These are phyloP conservation scores for Chrysanthemum makinoi DNA, from an alignment of 129 eudicot genomes.

Conservation along the genomic window DNA sequence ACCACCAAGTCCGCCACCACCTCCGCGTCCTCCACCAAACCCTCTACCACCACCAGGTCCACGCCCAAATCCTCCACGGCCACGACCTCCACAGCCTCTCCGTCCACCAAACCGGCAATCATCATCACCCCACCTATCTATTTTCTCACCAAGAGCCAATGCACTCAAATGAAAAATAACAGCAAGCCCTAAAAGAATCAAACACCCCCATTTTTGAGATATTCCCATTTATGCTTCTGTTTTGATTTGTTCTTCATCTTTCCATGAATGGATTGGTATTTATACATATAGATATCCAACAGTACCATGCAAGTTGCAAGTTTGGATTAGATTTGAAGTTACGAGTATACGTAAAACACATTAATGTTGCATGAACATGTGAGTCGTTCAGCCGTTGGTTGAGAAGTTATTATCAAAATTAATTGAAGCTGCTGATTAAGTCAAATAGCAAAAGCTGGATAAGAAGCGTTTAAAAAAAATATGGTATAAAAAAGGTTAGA, in stretches of 20 bases:
- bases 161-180: constrained; percentile 50
- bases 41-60: constrained; percentile 21
- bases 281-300: constrained; percentile 12
- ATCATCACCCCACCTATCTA: constrained; percentile 39
- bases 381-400: constrained; percentile 36
- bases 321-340: constrained; percentile 17
- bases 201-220: constrained; percentile 42
- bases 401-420: constrained; percentile 30
- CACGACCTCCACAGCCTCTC: constrained; percentile 39
- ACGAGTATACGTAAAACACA: constrained; percentile 30
- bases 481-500: no score
- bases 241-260: constrained; percentile 15
- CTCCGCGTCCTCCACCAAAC: constrained; percentile 24
- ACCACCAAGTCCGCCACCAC: constrained; percentile 27
- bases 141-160: constrained; percentile 31
- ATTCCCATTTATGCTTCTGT: constrained; percentile 26
- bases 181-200: constrained; percentile 30
- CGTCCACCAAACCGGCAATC: constrained; percentile 30
- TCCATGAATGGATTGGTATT: constrained; percentile 11
- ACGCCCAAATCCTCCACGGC: constrained; percentile 25
- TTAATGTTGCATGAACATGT: constrained; percentile 39
- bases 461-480: not conserved
- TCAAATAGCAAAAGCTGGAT: constrained; percentile 29
- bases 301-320: constrained; percentile 30
- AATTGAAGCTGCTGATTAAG: constrained; percentile 21